Percentiles rank a stretch among this genome's conserved stretches.
phyloP scores from a whole-genome alignment of 164 flowering plant genomes.

The Vitis rupestris region DNA sequence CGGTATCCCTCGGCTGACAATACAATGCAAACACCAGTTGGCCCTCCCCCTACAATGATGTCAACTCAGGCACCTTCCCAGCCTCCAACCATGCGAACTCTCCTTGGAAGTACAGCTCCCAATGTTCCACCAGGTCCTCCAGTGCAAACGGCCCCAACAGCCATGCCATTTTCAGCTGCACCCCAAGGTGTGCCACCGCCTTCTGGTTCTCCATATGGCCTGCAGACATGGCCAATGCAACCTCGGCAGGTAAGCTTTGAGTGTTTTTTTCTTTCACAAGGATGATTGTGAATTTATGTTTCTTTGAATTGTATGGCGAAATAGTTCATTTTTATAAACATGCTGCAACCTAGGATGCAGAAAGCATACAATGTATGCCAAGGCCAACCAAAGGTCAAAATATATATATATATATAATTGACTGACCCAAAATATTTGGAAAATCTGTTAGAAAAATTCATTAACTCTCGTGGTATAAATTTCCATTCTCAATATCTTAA shows the following conservation, averaged over 20 bases:
- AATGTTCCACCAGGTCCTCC: conserved; percentile 28
- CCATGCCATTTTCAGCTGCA: conserved; percentile 27
- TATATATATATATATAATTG: too few species aligned
- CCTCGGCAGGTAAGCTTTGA: conserved; percentile 45
- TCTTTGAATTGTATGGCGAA: too few species aligned
- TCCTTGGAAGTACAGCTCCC: conserved; percentile 20
- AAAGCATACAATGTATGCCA: too few species aligned
- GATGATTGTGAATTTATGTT: too few species aligned
- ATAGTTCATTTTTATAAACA: too few species aligned
- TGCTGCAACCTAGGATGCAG: too few species aligned
- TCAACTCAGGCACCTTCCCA: conserved; percentile 29
- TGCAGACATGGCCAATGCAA: conserved; percentile 48
- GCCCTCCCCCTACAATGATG: conserved; percentile 41
- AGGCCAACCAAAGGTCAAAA: too few species aligned
- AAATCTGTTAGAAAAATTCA: too few species aligned
- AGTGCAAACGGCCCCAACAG: conserved; percentile 22
- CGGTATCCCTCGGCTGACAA: conserved; percentile 38
- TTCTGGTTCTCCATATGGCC: conserved; percentile 36
- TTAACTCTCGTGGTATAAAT: too few species aligned
- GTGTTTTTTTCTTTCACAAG: too few species aligned
- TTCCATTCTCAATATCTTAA: too few species aligned
- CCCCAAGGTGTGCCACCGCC: conserved; percentile 31
- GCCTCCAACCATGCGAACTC: conserved; percentile 29
- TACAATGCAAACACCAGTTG: conserved; percentile 39
- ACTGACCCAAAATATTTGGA: too few species aligned